Evolutionary conservation across 1,284 basidiomycete genomes (phyloP), one percentile per base, ranked within the genome.

Genomic region (Austroboletus niveus): DNA sequence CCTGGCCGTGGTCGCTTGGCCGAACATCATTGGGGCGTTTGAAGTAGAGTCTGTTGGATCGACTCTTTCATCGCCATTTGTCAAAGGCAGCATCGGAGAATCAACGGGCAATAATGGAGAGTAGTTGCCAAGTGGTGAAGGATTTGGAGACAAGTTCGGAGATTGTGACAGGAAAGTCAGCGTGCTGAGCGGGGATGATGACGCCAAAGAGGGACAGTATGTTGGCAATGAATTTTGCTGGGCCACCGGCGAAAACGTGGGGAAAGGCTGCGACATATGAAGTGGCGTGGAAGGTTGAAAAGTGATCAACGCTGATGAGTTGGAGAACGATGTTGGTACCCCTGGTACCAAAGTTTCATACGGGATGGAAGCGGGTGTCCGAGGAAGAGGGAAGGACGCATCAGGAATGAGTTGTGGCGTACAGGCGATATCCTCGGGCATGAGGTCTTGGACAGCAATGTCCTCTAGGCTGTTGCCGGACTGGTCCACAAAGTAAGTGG

Each of bases 401-500:
- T 45, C 32, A 1, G 39, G 29, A 5, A 36, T 17, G 8, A 34
- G 10, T 12, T 61, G 52, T 0, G 60, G 62, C 0, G 53, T 45
- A 5, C 60, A 68, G 0, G 56, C 62, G 0, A 68, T 52, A 4
- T 64, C 66, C 11, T 64, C 66, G 0, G 22, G 58, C 51, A 58
- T 54, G 24, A 65, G 3, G 0, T 52, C 38, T 8, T 53, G 47
- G 0, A 48, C 12, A 0, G 45, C 38, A 24, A 52, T 17, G 14
- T 65, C 66, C 15, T 64, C 64, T 0, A 68, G 53, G 20, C 14
- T 47, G 12, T 64, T 49, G 1, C 60, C 64, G 0, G 46, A 51
- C 1, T 65, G 48, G 14, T 64, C 64, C 0, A 61, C 8, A 15
- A 69, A 57, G 30, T 47, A 29, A 4, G 15, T 34, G 0, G 43